These are phyloP conservation scores for Cryphonectria radicalis DNA, from an alignment of 2,329 filamentous ascomycete species.

Conservation along the genomic window DNA sequence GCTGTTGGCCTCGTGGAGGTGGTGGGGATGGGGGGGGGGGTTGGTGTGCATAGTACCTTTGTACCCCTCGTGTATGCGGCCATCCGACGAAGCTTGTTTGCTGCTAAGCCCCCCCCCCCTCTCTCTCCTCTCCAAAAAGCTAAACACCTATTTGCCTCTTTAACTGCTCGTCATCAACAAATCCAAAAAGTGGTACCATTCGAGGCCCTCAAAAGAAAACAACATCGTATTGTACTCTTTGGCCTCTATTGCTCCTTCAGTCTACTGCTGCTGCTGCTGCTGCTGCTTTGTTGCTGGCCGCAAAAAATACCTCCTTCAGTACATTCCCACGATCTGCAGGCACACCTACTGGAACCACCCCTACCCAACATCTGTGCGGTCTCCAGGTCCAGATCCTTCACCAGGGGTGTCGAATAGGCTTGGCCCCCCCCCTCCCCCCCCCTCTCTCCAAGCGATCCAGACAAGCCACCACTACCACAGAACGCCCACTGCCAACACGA, in stretches of 20 bases:
- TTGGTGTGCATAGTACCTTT: background rate
- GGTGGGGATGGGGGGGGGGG: background rate
- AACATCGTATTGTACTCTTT: background rate
- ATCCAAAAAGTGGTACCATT: background rate
- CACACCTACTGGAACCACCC: background rate
- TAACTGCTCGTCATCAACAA: background rate
- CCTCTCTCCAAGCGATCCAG: background rate
- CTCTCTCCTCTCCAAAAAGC: background rate
- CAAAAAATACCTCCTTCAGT: background rate
- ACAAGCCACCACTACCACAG: background rate
- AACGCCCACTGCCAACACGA: background rate
- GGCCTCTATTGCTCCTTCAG: background rate
- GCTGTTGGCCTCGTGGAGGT: background rate
- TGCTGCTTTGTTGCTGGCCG: too few species aligned
- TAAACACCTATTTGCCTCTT: background rate
- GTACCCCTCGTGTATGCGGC: background rate
- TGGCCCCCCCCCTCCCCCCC: background rate
- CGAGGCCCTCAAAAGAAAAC: background rate
- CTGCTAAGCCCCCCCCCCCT: background rate
- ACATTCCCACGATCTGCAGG: background rate
- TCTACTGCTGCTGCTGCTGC: background rate
- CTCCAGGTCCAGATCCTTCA: slow-evolving; percentile 1
- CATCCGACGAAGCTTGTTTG: background rate
- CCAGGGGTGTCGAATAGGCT: slow-evolving; percentile 12
- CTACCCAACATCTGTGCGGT: background rate